These are phyloP conservation scores for Rubia tinctorum DNA, from an alignment of 305 asterid species.

Conservation along the genomic window DNA sequence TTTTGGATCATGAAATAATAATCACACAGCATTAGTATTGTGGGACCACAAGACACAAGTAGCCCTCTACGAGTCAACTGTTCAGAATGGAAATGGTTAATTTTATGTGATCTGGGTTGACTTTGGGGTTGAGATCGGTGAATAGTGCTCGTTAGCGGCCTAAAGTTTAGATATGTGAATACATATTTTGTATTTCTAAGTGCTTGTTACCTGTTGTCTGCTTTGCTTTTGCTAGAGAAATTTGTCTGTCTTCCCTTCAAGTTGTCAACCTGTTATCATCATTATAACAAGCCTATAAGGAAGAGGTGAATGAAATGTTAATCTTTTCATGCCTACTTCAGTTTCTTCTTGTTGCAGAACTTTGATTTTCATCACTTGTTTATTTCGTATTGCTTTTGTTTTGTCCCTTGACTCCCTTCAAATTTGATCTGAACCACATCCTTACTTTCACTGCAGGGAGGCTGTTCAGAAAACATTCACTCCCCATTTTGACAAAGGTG, in stretches of 20 bases:
- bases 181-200: background rate
- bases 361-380: background rate
- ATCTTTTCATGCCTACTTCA: background rate
- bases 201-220: background rate
- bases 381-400: background rate
- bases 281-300: background rate
- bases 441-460: constrained; percentile 50
- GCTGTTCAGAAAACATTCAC: constrained; percentile 52
- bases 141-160: background rate
- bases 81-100: background rate
- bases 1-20: background rate
- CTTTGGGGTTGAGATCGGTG: background rate
- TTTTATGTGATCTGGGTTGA: background rate
- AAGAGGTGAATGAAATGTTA: background rate
- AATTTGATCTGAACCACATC: constrained; percentile 7
- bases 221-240: background rate
- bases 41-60: background rate
- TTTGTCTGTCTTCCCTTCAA: background rate
- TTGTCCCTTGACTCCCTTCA: background rate
- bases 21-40: background rate
- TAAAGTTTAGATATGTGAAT: background rate
- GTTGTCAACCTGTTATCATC: background rate
- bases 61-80: background rate
- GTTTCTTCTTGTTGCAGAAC: background rate
- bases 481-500: constrained; percentile 76